Evolutionary conservation across 2,329 filamentous ascomycete species (phyloP).

Genomic region (Trichoderma hamatum): DNA sequence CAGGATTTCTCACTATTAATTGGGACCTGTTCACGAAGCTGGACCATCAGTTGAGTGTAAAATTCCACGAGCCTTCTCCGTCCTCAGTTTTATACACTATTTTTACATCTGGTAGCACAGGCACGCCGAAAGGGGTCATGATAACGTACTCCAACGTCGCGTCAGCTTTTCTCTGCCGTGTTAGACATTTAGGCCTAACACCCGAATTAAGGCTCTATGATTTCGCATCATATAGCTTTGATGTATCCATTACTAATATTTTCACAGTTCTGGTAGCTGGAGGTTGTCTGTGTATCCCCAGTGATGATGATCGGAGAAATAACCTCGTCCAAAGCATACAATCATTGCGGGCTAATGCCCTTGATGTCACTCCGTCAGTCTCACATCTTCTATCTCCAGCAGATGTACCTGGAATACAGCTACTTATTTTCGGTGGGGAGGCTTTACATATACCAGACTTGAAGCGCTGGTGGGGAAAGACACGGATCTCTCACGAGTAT

Average conservation of each 20-base stretch:
- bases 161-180: constrained; percentile 6
- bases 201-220: constrained; percentile 24
- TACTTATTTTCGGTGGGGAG: constrained; percentile 30
- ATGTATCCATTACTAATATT: constrained; percentile 27
- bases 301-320: constrained; percentile 28
- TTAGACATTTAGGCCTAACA: background rate
- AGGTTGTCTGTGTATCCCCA: constrained; percentile 32
- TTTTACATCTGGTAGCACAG: constrained; percentile 56
- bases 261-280: constrained; percentile 25
- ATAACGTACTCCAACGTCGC: constrained; percentile 25
- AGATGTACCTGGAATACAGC: constrained; percentile 21
- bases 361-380: constrained; percentile 28
- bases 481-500: constrained; percentile 28
- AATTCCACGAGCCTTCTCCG: background rate
- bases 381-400: constrained; percentile 25
- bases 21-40: no score
- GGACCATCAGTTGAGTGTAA: background rate
- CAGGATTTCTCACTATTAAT: background rate
- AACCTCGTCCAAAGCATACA: constrained; percentile 23
- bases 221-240: constrained; percentile 33
- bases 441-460: constrained; percentile 19
- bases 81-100: constrained; percentile 42
- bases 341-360: constrained; percentile 1
- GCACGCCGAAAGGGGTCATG: constrained; percentile 51
- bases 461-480: constrained; percentile 18